Percentiles rank a stretch among this genome's conserved stretches.
Evolutionary conservation across 306 rosid genomes (phyloP).

Genomic region (Sechiopsis laciniata): DNA sequence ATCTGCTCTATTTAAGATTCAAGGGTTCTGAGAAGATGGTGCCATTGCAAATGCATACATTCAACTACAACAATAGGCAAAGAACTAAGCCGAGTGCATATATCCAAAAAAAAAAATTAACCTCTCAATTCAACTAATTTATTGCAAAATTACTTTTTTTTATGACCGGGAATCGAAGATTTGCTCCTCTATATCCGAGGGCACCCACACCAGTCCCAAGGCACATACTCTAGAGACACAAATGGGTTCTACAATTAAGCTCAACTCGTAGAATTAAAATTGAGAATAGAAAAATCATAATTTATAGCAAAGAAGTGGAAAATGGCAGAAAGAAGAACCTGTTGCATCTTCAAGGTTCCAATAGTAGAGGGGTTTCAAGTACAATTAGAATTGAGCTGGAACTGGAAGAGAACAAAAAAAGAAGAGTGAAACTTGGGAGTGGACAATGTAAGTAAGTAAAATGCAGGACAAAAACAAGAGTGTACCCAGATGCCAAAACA

Average conservation of each 20-base stretch:
- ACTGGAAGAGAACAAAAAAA: too few species aligned
- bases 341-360: not conserved
- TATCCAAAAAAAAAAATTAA: not conserved
- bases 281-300: not conserved
- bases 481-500: constrained; percentile 26
- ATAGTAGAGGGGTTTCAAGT: not conserved
- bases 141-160: too few species aligned
- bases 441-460: constrained; percentile 19
- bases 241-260: too few species aligned
- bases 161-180: too few species aligned
- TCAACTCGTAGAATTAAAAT: not conserved
- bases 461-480: constrained; percentile 17
- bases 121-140: not conserved
- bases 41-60: constrained; percentile 11
- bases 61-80: not conserved
- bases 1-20: not conserved
- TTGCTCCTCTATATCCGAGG: too few species aligned
- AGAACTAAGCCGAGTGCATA: not conserved
- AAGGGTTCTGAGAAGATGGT: not conserved
- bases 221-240: too few species aligned
- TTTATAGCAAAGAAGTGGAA: too few species aligned
- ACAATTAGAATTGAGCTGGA: not conserved
- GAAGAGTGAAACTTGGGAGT: not conserved
- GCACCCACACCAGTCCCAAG: too few species aligned
- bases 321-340: not conserved